Conservation (phyloP, 768 basidiomycete species). For the Xanthoconium purpureum region DNA sequence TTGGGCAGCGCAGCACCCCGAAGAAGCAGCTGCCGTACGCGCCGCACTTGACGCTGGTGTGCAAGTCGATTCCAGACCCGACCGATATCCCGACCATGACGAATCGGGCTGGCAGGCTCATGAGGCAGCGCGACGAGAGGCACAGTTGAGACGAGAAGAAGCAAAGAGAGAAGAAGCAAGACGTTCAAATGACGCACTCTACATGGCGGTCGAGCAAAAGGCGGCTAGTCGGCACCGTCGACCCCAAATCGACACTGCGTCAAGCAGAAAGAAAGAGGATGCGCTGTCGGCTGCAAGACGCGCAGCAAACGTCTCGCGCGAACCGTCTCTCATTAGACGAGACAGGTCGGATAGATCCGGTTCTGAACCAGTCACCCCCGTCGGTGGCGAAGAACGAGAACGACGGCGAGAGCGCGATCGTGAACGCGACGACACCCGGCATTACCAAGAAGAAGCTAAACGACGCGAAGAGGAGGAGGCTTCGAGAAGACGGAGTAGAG, state of each 20-base stretch:
- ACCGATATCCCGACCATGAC: conserved; percentile 26
- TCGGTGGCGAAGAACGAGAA: conserved; percentile 25
- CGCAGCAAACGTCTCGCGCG: conserved; percentile 22
- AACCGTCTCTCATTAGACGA: conserved; percentile 24
- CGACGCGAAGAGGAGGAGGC: conserved; percentile 47
- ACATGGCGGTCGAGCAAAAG: conserved; percentile 24
- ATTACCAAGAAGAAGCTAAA: conserved; percentile 44
- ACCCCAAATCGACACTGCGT: conserved; percentile 28
- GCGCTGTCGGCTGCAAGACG: conserved; percentile 24
- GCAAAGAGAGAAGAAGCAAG: conserved; percentile 35
- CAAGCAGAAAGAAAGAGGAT: conserved; percentile 33
- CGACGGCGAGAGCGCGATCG: conserved; percentile 24
- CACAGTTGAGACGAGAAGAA: conserved; percentile 33
- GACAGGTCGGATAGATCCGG: conserved; percentile 21
- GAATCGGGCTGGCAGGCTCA: conserved; percentile 34
- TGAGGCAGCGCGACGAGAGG: conserved; percentile 31
- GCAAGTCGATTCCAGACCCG: conserved; percentile 26
- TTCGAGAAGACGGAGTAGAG: conserved; percentile 43
- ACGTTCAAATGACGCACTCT: conserved; percentile 35
- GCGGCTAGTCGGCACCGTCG: conserved; percentile 17
- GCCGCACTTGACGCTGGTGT: conserved; percentile 19
- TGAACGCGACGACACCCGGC: conserved; percentile 30
- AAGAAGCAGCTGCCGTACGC: conserved; percentile 29
- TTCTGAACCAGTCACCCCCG: conserved; percentile 28
- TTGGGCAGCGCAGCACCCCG: conserved; percentile 49